Conservation (phyloP, 2,329 filamentous ascomycete species). For the Beauveria caledonica region DNA sequence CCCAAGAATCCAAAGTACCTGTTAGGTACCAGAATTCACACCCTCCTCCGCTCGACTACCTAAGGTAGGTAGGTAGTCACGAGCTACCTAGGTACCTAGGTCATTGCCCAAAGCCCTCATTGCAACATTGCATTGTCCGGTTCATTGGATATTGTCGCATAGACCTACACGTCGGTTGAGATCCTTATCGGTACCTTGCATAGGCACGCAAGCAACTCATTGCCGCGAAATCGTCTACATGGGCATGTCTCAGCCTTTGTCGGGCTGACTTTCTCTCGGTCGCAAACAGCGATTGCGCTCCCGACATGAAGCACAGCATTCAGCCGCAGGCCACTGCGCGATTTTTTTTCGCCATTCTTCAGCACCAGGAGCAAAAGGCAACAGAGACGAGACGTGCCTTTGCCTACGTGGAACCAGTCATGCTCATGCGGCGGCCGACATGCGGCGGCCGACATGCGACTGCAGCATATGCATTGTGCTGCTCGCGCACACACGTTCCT, state of each 20-base stretch:
- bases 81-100: too few species aligned
- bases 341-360: background rate
- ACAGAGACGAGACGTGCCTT: constrained; percentile 1
- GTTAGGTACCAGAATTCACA: too few species aligned
- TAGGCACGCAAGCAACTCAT: background rate
- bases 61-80: too few species aligned
- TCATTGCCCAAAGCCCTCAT: background rate
- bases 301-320: background rate
- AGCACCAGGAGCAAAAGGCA: background rate
- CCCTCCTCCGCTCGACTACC: too few species aligned
- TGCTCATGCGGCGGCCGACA: background rate
- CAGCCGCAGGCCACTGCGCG: background rate
- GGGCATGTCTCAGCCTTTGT: background rate
- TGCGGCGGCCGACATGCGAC: background rate
- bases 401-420: constrained; percentile 9
- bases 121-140: background rate
- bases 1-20: too few species aligned
- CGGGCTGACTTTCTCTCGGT: background rate
- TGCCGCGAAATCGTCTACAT: background rate
- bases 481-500: background rate
- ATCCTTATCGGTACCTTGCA: constrained; percentile 10
- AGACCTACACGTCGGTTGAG: background rate
- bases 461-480: background rate
- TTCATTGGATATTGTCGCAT: background rate
- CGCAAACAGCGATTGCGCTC: background rate